phyloP scores from a whole-genome alignment of 805 yeast species.

The Barnettozyma californica region DNA sequence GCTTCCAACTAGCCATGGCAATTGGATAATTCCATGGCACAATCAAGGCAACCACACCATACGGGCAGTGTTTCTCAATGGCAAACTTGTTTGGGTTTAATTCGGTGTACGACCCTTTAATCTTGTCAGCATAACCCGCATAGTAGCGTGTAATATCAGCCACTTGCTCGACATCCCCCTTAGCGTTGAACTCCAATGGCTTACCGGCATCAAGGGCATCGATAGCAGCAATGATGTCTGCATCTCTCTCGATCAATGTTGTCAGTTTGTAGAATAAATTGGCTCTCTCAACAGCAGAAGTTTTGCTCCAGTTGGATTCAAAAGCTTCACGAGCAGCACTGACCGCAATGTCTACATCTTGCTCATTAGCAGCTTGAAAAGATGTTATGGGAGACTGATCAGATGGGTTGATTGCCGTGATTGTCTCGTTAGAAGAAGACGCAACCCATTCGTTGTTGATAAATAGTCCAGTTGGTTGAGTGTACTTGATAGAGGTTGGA shows the following conservation, averaged over 20 bases:
- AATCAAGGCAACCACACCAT: constrained; percentile 78
- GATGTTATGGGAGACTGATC: constrained; percentile 56
- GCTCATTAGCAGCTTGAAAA: constrained; percentile 15
- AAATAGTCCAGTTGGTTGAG: constrained; percentile 84
- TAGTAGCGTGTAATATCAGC: constrained; percentile 60
- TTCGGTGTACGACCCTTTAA: constrained; percentile 56
- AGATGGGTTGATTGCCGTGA: constrained; percentile 49
- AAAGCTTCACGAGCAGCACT: constrained; percentile 55
- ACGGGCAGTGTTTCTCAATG: constrained; percentile 65
- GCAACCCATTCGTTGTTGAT: constrained; percentile 78
- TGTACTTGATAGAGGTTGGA: constrained; percentile 60
- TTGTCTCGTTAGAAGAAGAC: constrained; percentile 55
- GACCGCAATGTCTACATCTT: constrained; percentile 23
- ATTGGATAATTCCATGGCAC: constrained; percentile 86
- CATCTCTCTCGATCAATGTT: constrained; percentile 58
- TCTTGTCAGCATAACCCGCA: constrained; percentile 71
- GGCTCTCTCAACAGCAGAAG: constrained; percentile 54
- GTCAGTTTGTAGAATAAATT: constrained; percentile 54
- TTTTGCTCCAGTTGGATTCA: constrained; percentile 57
- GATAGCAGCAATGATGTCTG: constrained; percentile 59
- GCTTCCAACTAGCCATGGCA: constrained; percentile 74
- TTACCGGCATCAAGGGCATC: constrained; percentile 79
- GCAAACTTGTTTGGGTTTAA: constrained; percentile 63
- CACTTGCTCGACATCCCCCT: constrained; percentile 62
- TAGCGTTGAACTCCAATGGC: constrained; percentile 58